Evolutionary conservation across 805 yeast genomes (phyloP), one percentile per base, ranked within the genome.

Genomic region (Kregervanrija fluxuum): DNA sequence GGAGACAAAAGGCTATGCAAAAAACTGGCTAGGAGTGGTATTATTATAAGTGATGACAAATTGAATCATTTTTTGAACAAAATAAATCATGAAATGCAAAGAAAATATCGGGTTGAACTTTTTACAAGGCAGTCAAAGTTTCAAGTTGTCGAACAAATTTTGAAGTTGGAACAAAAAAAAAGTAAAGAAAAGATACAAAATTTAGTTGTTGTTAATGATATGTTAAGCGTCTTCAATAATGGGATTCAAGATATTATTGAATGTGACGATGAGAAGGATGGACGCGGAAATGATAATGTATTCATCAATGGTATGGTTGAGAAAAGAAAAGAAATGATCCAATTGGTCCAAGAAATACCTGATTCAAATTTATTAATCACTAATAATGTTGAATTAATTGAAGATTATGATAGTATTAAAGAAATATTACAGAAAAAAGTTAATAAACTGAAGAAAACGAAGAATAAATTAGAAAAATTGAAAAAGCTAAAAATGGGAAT

Each of bases 271-370:
- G 47, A 37, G 30, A 33, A 37, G 30, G 35, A 37, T 2, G 41
- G 35, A n/a, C 32, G 11, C 30, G 39, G 35, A 2, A 39, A 41
- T 12, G 40, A 14, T 30, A 34, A 28, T n/a, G 45, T 35, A 14
- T 17, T 4, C n/a, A 41, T n/a, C 36, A 34, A 30, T 30, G 35
- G 40, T 32, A 30, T 12, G 37, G 42, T 36, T 13, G n/a, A 17
- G 4, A 38, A 43, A n/a, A 17, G 42, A 33, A 14, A 53, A n/a
- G 54, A 57, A 16, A 51, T 61, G 8, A 38, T 57, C 17, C 43
- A 41, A 8, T 43, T 63, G 43, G 48, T 64, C 8, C 47, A 53
- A 16, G 68, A 64, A 43, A 45, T 65, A 13, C 69, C 69, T 2
- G 48, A 46, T 10, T 47, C 60, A 1, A 50, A 54, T 28, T 42